A percentile compares a stretch with the other conserved stretches of the same genome.
These are phyloP conservation scores for Phytophthora tentaculata DNA, from an alignment of 352 stramenopile genomes.

Conservation along the genomic window DNA sequence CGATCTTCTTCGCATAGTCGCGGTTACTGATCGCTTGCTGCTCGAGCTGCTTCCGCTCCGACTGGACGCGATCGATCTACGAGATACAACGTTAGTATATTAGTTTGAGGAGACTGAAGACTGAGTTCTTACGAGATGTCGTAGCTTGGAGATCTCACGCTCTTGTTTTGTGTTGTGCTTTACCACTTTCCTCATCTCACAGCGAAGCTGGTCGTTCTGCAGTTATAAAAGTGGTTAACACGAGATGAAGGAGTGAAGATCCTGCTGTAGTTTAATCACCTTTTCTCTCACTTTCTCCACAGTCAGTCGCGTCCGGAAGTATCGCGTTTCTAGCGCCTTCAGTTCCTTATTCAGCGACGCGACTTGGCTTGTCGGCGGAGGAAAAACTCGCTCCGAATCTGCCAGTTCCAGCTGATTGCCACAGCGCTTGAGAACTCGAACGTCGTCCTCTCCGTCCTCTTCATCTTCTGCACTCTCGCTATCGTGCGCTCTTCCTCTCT, in stretches of 20 bases:
- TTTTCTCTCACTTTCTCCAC: conserved; percentile 76
- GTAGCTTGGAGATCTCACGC: conserved; percentile 69
- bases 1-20: conserved; percentile 88
- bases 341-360: conserved; percentile 72
- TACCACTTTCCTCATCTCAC: conserved; percentile 54
- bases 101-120: too few relatives aligned
- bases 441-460: conserved; percentile 12
- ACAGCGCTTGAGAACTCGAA: conserved; percentile 1
- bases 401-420: conserved; percentile 30
- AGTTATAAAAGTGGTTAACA: conserved; percentile 1
- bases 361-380: conserved; percentile 60
- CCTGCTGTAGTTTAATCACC: conserved; percentile 25
- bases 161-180: conserved; percentile 50
- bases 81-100: conserved; percentile 5
- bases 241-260: background rate
- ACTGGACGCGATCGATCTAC: conserved; percentile 77
- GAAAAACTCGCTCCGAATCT: conserved; percentile 44
- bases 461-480: conserved; percentile 8
- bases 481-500: conserved; percentile 10
- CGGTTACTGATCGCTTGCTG: conserved; percentile 82
- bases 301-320: conserved; percentile 76
- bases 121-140: conserved; percentile 49
- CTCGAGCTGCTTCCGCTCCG: conserved; percentile 80
- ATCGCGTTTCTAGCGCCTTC: conserved; percentile 75
- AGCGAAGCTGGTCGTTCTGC: conserved; percentile 64